phyloP scores from a whole-genome alignment of 2,329 filamentous ascomycete genomes.

The Domatiomyces catenatus region DNA sequence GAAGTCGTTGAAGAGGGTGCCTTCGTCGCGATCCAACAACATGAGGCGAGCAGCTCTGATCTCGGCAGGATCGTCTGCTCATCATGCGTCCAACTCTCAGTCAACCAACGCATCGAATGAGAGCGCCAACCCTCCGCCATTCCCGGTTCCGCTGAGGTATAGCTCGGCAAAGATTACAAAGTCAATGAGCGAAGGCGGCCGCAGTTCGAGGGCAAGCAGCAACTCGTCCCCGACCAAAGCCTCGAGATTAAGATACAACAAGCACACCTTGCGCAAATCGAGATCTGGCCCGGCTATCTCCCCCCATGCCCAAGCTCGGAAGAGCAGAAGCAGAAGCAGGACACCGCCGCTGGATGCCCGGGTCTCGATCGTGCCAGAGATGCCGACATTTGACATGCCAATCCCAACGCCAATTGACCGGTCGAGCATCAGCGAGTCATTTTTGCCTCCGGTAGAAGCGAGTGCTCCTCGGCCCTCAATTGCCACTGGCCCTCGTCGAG shows the following conservation, averaged over 20 bases:
- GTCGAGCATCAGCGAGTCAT: neutral
- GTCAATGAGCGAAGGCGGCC: slow-evolving; percentile 57
- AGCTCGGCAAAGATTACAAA: slow-evolving; percentile 65
- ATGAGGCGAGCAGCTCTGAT: slow-evolving; percentile 70
- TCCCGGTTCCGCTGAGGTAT: slow-evolving; percentile 76
- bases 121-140: slow-evolving; percentile 49
- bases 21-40: slow-evolving; percentile 35
- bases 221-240: slow-evolving; percentile 41
- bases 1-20: slow-evolving; percentile 10
- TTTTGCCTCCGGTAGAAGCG: slow-evolving; percentile 8
- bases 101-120: slow-evolving; percentile 32
- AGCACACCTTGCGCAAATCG: slow-evolving; percentile 59
- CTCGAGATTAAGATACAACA: slow-evolving; percentile 25
- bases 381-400: slow-evolving; percentile 21
- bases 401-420: neutral
- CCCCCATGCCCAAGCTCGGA: slow-evolving; percentile 23
- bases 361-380: slow-evolving; percentile 17
- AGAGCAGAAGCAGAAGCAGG: slow-evolving; percentile 27
- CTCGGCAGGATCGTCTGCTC: slow-evolving; percentile 58
- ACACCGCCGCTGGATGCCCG: slow-evolving; percentile 26
- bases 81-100: slow-evolving; percentile 46
- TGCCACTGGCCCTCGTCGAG: slow-evolving; percentile 34
- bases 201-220: slow-evolving; percentile 54
- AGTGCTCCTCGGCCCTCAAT: slow-evolving; percentile 16
- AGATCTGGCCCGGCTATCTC: slow-evolving; percentile 48